A percentile compares a stretch with the other conserved stretches of the same genome.
Evolutionary conservation across 2,329 filamentous ascomycete genomes (phyloP).

Genomic region (Arthroderma sp.): DNA sequence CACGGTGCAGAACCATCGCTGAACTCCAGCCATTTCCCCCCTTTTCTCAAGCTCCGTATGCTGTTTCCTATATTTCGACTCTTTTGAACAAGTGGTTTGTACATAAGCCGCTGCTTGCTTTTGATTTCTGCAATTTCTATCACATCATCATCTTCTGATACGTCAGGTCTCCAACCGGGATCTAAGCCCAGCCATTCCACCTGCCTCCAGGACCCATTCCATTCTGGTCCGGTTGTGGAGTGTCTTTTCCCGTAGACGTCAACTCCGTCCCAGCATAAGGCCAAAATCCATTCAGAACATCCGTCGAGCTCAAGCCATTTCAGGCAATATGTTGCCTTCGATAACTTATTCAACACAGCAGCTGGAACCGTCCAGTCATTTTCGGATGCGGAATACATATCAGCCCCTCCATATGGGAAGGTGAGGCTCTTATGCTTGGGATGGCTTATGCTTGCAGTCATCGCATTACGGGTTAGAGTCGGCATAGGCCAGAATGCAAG

Average conservation of each 20-base stretch:
- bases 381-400: conserved; percentile 38
- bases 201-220: conserved; percentile 34
- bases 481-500: conserved; percentile 50
- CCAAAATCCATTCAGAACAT: conserved; percentile 42
- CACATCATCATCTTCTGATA: too few species aligned
- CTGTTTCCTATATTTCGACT: too few species aligned
- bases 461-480: conserved; percentile 42
- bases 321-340: conserved; percentile 43
- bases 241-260: conserved; percentile 17
- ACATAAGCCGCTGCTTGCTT: too few species aligned
- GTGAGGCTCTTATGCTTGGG: conserved; percentile 26
- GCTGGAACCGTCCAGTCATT: conserved; percentile 45
- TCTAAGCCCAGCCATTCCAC: conserved; percentile 30
- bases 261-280: conserved; percentile 33
- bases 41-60: too few species aligned
- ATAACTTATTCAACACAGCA: conserved; percentile 43
- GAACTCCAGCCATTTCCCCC: too few species aligned
- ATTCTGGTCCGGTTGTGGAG: conserved; percentile 26
- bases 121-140: too few species aligned
- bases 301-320: conserved; percentile 51
- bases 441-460: conserved; percentile 31
- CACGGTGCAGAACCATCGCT: too few species aligned
- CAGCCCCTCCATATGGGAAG: conserved; percentile 38
- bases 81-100: too few species aligned
- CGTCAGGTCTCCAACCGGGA: conserved; percentile 27